Base-by-base conservation (phyloP, 2,329 filamentous ascomycete genomes). In the Aspergillus sp. region DNA sequence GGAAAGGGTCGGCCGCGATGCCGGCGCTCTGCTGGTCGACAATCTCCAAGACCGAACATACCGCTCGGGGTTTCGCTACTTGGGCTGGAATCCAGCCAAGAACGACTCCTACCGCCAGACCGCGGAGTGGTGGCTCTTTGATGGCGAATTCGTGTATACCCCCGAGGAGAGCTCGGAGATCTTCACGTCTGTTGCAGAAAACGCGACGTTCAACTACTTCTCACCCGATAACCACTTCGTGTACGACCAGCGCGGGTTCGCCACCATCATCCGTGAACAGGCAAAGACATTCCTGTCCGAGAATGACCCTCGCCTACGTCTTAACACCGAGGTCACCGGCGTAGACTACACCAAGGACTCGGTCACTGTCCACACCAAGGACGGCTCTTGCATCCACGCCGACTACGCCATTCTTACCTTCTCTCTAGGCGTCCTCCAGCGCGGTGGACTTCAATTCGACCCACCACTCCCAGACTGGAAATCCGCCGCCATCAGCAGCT, bases 321-420 rank as follows among this genome's bases (percentile, higher is more conserved):
- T 90, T 3, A 84, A 83, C 62, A 87, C 83, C 0, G 75, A 79
- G 1, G 80, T 90, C 1, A 82, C 80, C 0, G 76, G 80, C 6
- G 77, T 89, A 35, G 71, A 74, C 4, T 87, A 88, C 66, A 77
- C 76, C 0, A 66, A 79, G 6, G 63, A 78, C 1, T 80, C 81
- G 2, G 85, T 89, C 1, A 83, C 75, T 0, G 73, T 89, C 8
- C 68, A 77, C 45, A 82, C 78, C n/a, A 69, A 79, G 3, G 79
- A 85, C 48, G 85, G 83, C 12, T 19, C 40, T 1, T 88, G 85
- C 60, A 74, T 88, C 12, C 68, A 79, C 43, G 86, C 86, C 1
- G 80, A 82, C 3, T 86, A 87, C 60, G 87, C 86, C 1, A 82
- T 90, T 58, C 82, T 80, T 61, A 90, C 87, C 0, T 89, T 90